Evolutionary conservation across 2,329 filamentous ascomycete genomes (phyloP), one percentile per base, ranked within the genome.

Genomic region (Xylaria sp.): DNA sequence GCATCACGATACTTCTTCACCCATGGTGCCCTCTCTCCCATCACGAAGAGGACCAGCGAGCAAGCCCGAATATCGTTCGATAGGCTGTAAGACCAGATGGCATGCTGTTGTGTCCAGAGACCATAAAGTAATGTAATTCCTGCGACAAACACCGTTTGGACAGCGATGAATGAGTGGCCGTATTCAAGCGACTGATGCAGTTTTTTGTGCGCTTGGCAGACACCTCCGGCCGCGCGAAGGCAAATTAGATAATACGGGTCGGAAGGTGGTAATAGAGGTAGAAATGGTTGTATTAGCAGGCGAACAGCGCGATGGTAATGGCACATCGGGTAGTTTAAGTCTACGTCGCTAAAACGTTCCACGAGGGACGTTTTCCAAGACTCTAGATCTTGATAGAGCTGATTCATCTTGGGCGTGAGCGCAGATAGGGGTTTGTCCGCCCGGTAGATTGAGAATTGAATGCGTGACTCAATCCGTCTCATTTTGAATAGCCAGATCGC

Each of bases 381-480:
- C 69, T 85, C 82, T 0, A 86, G 78, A 56, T 82, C 79, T 36
- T 79, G 76, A 55, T 83, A 81, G 0, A 85, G 78, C 4, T 77
- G 79, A 68, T 83, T 81, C 75, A 86, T 82, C 71, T 86, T 85
- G 27, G 80, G 78, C n/a, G 79, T 79, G 3, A 86, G 75, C 2
- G 81, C 76, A 30, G 79, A 77, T 3, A 85, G 76, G 1, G 82
- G 79, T 42, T 81, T 79, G 68, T 86, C 84, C 14, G 83, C 81
- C 14, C 84, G 80, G 70, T 86, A 86, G 42, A 86, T 82, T n/a
- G 83, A 84, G 61, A 83, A 80, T 69, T 86, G 83, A 34, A 86
- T 85, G 19, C 81, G 80, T 1, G 84, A 84, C 70, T 86, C 84
- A 47, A 83, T 78, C 5, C 81, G 79, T 27, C 84, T 83, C 21